Percentiles rank a stretch among this genome's conserved stretches.
These are phyloP conservation scores for Hymenoscyphus infarciens DNA, from an alignment of 2,329 filamentous ascomycete species.

Conservation along the genomic window DNA sequence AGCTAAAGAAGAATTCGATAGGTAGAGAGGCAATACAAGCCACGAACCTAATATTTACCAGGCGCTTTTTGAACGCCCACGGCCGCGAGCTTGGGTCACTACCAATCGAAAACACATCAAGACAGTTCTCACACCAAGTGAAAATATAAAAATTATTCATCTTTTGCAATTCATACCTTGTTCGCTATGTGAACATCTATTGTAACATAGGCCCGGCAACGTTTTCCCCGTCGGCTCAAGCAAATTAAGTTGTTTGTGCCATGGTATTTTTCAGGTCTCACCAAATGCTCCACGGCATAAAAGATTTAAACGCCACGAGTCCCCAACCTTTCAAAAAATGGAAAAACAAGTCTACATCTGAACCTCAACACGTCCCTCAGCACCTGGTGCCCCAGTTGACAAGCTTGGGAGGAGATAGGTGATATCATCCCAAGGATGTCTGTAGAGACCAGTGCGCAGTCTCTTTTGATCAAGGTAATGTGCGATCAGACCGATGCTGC, in stretches of 20 bases:
- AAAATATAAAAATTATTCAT: neutral
- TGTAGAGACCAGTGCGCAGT: slow-evolving; percentile 95
- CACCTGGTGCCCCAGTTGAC: slow-evolving; percentile 65
- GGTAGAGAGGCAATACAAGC: too few species aligned
- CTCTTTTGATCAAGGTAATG: slow-evolving; percentile 99
- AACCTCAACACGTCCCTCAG: slow-evolving; percentile 87
- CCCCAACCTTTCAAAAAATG: slow-evolving; percentile 7
- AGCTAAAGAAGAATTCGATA: too few species aligned
- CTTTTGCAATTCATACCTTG: slow-evolving; percentile 9
- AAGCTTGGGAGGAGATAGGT: slow-evolving; percentile 88
- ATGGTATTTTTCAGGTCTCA: slow-evolving; percentile 14
- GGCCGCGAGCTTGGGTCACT: too few species aligned
- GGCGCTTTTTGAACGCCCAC: too few species aligned
- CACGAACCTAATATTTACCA: too few species aligned
- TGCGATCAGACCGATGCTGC: slow-evolving; percentile 97
- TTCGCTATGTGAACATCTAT: slow-evolving; percentile 16
- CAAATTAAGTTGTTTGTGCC: slow-evolving; percentile 8
- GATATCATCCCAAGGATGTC: slow-evolving; percentile 98
- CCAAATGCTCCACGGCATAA: slow-evolving; percentile 16
- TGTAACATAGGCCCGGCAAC: slow-evolving; percentile 13
- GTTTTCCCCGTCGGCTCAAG: slow-evolving; percentile 1
- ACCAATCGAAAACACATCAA: too few species aligned
- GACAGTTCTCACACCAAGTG: too few species aligned
- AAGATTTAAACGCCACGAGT: slow-evolving; percentile 16
- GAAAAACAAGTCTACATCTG: slow-evolving; percentile 48